phyloP scores from a whole-genome alignment of 257 asterid species.

The Solanum commersonii region DNA sequence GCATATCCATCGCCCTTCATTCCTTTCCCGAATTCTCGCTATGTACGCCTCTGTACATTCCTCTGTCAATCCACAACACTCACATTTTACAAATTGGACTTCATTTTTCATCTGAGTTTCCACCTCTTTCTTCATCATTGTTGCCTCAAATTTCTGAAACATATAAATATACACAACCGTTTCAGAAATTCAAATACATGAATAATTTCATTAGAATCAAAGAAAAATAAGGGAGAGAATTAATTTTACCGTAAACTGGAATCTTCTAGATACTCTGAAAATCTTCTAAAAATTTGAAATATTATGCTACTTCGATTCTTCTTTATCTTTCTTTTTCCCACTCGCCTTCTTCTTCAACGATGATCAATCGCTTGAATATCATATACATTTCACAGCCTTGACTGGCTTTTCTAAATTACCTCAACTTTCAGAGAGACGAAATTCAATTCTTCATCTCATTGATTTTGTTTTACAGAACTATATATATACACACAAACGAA shows the following conservation, averaged over 20 bases:
- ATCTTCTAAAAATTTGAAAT: no score
- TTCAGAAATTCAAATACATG: not conserved
- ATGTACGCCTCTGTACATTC: conserved; percentile 73
- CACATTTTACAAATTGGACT: conserved; percentile 48
- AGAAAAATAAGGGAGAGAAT: not conserved
- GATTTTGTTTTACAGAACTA: not conserved
- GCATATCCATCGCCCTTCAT: conserved; percentile 75
- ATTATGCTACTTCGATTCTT: no score
- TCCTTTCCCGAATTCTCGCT: conserved; percentile 39
- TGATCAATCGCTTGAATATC: conserved; percentile 63
- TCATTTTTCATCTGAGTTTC: conserved; percentile 17
- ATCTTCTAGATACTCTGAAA: not conserved
- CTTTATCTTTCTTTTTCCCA: conserved; percentile 69
- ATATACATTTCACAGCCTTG: conserved; percentile 60
- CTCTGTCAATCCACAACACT: conserved; percentile 77
- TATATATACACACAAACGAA: not conserved
- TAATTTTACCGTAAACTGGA: conserved; percentile 11
- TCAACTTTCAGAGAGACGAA: not conserved
- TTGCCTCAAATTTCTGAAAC: not conserved
- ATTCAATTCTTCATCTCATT: not conserved
- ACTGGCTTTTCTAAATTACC: not conserved
- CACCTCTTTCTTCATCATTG: not conserved
- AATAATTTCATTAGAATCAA: no score
- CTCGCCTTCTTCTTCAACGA: conserved; percentile 74
- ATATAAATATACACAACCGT: not conserved